These are phyloP conservation scores for Hibiscus syriacus DNA, from an alignment of 345 rosid species.

Conservation along the genomic window DNA sequence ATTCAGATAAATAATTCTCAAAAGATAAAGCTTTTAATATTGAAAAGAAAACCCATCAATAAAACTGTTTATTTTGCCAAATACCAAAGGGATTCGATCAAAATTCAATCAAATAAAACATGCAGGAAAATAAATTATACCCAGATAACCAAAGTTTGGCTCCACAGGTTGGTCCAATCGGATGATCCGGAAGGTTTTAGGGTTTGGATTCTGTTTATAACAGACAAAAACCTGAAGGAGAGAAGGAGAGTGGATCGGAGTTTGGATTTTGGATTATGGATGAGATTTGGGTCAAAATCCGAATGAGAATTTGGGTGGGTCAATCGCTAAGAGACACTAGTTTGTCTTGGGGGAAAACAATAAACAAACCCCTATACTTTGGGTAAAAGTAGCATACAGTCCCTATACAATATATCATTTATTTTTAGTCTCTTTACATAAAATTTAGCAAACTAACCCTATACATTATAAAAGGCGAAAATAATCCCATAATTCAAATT, in stretches of 20 bases:
- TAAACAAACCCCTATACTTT: background rate
- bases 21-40: background rate
- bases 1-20: background rate
- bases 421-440: background rate
- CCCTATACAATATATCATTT: background rate
- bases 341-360: background rate
- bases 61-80: background rate
- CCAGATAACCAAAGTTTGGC: background rate
- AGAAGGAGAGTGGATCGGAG: background rate
- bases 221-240: background rate
- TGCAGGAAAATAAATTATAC: background rate
- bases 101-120: background rate
- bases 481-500: no score
- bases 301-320: slow-evolving; percentile 16
- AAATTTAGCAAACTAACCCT: background rate
- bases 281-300: slow-evolving; percentile 25
- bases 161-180: background rate
- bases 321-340: background rate
- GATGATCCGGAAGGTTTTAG: slow-evolving; percentile 9
- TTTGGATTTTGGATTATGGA: slow-evolving; percentile 3
- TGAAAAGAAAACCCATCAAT: background rate
- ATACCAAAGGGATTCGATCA: background rate
- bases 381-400: background rate
- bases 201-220: slow-evolving; percentile 3
- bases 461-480: no score